Conservation (phyloP, 805 yeast genomes). For the Teunomyces stri region DNA sequence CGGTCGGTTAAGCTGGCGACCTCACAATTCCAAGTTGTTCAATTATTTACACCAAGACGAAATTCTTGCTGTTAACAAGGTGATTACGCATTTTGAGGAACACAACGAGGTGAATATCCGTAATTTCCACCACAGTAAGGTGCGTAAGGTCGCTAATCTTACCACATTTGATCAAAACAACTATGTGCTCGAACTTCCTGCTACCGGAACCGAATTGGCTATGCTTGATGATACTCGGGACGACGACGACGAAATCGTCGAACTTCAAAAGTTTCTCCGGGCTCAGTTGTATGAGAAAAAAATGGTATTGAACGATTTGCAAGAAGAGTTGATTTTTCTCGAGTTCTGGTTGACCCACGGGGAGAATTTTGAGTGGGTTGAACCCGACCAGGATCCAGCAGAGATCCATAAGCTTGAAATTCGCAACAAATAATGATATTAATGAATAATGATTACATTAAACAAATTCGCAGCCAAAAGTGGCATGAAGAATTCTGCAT, state of each 20-base stretch:
- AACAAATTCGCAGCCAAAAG: background rate
- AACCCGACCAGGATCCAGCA: conserved; percentile 48
- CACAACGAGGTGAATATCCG: conserved; percentile 38
- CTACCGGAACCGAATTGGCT: background rate
- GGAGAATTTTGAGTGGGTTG: conserved; percentile 40
- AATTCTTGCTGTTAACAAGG: conserved; percentile 27
- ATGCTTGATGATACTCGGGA: background rate
- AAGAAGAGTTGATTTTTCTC: conserved; percentile 33
- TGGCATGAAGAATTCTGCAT: background rate
- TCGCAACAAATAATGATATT: background rate
- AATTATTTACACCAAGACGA: conserved; percentile 32
- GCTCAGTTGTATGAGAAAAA: conserved; percentile 23
- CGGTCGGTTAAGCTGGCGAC: conserved; percentile 39
- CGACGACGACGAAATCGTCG: conserved; percentile 2
- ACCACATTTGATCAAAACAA: conserved; percentile 18
- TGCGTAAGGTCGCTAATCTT: conserved; percentile 18
- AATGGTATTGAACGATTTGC: conserved; percentile 35
- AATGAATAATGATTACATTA: background rate
- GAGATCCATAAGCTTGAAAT: conserved; percentile 22
- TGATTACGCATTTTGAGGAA: conserved; percentile 42
- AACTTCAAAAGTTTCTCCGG: conserved; percentile 18
- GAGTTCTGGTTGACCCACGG: conserved; percentile 39
- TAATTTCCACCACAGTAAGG: conserved; percentile 37
- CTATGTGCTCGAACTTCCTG: conserved; percentile 24
- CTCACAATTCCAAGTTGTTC: conserved; percentile 25